These are phyloP conservation scores for Colletotrichum chrysophilum DNA, from an alignment of 2,329 filamentous ascomycete species.

Conservation along the genomic window DNA sequence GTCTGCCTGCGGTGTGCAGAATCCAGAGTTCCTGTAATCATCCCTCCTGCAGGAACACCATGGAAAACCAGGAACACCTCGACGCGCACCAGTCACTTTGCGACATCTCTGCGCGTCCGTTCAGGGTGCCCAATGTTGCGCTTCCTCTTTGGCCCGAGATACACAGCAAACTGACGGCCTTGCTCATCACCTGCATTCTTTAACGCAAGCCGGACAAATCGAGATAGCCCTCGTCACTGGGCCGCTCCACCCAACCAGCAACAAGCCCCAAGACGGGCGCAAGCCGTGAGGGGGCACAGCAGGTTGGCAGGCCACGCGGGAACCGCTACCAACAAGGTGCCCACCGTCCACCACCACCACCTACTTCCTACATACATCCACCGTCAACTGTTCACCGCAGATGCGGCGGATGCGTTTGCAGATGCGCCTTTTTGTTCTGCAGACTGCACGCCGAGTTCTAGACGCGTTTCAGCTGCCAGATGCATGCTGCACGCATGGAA, in stretches of 20 bases:
- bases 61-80: neutral
- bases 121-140: neutral
- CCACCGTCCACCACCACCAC: neutral
- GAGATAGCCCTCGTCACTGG: neutral
- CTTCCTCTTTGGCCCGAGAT: neutral
- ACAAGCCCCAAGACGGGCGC: neutral
- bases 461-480: slow-evolving; percentile 16
- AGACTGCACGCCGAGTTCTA: slow-evolving; percentile 5
- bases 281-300: neutral
- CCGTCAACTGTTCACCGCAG: neutral
- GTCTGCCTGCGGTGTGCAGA: slow-evolving; percentile 1
- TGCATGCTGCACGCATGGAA: slow-evolving; percentile 17
- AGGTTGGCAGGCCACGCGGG: neutral
- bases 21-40: slow-evolving; percentile 10
- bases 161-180: neutral
- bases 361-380: neutral
- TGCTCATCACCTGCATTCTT: neutral
- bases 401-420: neutral
- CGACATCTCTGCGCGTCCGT: neutral
- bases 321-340: neutral
- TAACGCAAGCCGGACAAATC: neutral
- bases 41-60: neutral
- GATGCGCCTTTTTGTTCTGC: neutral
- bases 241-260: neutral
- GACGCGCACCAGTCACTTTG: neutral